phyloP scores from a whole-genome alignment of 2,329 filamentous ascomycete genomes.

The Pseudocercospora eumusae region DNA sequence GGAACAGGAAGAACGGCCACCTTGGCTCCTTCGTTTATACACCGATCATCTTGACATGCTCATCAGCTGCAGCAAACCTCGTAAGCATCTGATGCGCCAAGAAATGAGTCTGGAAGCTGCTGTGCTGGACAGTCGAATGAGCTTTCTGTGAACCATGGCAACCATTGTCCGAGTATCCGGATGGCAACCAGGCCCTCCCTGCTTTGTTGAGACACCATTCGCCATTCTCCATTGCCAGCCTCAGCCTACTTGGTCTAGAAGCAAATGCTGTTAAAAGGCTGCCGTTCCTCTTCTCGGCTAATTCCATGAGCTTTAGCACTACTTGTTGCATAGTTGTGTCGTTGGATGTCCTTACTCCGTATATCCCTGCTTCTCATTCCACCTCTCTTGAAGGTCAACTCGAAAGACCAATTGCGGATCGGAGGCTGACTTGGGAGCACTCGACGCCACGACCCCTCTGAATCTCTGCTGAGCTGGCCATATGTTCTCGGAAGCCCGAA shows the following conservation, averaged over 20 bases:
- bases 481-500: background rate
- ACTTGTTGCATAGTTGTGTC: no score
- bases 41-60: background rate
- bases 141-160: background rate
- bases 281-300: no score
- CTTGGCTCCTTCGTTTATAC: background rate
- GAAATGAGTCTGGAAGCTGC: background rate
- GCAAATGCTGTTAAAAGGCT: background rate
- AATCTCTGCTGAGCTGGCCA: background rate
- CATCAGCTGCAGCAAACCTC: background rate
- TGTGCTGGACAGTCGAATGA: background rate
- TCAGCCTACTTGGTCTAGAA: background rate
- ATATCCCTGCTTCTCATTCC: no score
- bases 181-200: background rate
- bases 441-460: background rate
- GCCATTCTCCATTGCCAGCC: no score
- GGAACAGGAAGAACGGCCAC: background rate
- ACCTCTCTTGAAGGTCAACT: background rate
- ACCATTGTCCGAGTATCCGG: background rate
- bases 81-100: background rate
- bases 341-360: no score
- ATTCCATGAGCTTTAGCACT: no score
- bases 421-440: background rate
- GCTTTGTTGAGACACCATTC: conserved; percentile 1
- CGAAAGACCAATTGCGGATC: background rate